Percentiles rank a stretch among this genome's conserved stretches.
These are phyloP conservation scores for Fomitopsis pinicola DNA, from an alignment of 1,284 basidiomycete genomes.

Conservation along the genomic window DNA sequence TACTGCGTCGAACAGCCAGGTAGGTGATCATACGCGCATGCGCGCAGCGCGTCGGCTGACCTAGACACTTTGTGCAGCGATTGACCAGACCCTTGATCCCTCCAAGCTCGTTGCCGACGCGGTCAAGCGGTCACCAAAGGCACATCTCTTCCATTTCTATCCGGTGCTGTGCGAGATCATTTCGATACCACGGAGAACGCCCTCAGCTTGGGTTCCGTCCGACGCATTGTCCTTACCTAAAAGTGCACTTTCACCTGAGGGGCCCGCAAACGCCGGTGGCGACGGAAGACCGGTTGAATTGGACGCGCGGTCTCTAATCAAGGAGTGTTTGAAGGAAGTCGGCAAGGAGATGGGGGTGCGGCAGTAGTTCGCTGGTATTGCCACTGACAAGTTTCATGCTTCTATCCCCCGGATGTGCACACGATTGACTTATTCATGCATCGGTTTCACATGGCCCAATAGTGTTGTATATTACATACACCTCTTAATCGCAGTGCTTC, in stretches of 20 bases:
- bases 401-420: background rate
- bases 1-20: slow-evolving; percentile 51
- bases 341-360: slow-evolving; percentile 66
- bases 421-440: background rate
- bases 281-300: slow-evolving; percentile 40
- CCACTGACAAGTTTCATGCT: background rate
- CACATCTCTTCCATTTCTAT: slow-evolving; percentile 86
- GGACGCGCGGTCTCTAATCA: slow-evolving; percentile 64
- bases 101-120: slow-evolving; percentile 59
- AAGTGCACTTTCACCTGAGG: slow-evolving; percentile 4
- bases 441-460: background rate
- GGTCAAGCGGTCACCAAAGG: slow-evolving; percentile 65
- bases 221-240: slow-evolving; percentile 7
- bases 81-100: slow-evolving; percentile 43
- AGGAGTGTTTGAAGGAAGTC: slow-evolving; percentile 66
- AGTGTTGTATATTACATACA: background rate
- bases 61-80: slow-evolving; percentile 23
- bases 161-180: slow-evolving; percentile 74
- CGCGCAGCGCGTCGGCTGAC: slow-evolving; percentile 4
- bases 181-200: slow-evolving; percentile 59
- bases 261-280: background rate
- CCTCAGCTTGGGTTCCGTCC: slow-evolving; percentile 57
- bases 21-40: slow-evolving; percentile 24
- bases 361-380: slow-evolving; percentile 9
- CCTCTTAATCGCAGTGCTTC: background rate